phyloP scores from a whole-genome alignment of 225 moss, liverwort and hornwort species.

The Lunularia cruciata region DNA sequence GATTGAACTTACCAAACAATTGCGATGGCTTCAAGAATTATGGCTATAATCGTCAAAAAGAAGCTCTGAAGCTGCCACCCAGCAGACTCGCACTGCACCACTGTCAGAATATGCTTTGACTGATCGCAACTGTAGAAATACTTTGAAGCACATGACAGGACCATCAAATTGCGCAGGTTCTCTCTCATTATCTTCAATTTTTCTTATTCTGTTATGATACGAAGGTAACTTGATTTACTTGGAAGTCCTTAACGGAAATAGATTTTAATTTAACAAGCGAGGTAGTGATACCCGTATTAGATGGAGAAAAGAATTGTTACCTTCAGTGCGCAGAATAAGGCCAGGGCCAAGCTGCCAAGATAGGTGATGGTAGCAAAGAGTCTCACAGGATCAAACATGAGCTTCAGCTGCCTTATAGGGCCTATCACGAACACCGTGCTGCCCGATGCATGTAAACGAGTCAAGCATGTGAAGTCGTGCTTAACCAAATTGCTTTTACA shows the following conservation, averaged over 20 bases:
- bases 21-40: constrained; percentile 39
- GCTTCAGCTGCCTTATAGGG: constrained; percentile 38
- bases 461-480: too few species aligned
- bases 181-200: too few species aligned
- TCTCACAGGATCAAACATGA: constrained; percentile 51
- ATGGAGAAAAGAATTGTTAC: constrained; percentile 4
- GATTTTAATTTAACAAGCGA: too few species aligned
- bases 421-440: constrained; percentile 54
- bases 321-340: constrained; percentile 48
- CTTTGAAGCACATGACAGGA: too few species aligned
- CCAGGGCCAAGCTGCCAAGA: constrained; percentile 38
- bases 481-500: too few species aligned
- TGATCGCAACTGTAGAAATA: too few species aligned
- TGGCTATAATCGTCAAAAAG: constrained; percentile 45
- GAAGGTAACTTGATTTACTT: too few species aligned
- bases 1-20: constrained; percentile 37
- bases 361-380: constrained; percentile 38
- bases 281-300: too few species aligned
- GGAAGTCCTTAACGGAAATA: too few species aligned
- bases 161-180: too few species aligned
- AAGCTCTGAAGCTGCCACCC: constrained; percentile 41
- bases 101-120: too few species aligned
- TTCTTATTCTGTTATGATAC: too few species aligned
- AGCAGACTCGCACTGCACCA: neutral
- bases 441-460: neutral